Conservation (phyloP, 2,329 filamentous ascomycete genomes). For the Colletotrichum sp. region DNA sequence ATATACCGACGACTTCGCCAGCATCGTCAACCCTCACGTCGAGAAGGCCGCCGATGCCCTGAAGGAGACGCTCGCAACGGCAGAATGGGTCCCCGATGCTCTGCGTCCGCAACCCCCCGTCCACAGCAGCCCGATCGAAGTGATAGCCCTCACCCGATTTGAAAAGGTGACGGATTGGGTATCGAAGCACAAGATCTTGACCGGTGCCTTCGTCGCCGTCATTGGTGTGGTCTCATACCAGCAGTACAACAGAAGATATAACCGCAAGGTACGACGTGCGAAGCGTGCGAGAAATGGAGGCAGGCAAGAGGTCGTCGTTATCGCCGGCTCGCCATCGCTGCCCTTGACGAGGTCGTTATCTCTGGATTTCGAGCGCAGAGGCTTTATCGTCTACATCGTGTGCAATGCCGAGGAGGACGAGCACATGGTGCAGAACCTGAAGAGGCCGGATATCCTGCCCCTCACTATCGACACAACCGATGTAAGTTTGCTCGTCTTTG, state of each 20-base stretch:
- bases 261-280: slow-evolving; percentile 75
- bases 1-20: slow-evolving; percentile 76
- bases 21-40: slow-evolving; percentile 81
- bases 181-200: slow-evolving; percentile 72
- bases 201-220: slow-evolving; percentile 73
- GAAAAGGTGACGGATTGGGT: slow-evolving; percentile 75
- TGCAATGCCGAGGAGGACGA: slow-evolving; percentile 89
- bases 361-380: slow-evolving; percentile 85
- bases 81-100: slow-evolving; percentile 75
- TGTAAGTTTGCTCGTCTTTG: slow-evolving; percentile 49
- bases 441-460: slow-evolving; percentile 81
- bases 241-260: slow-evolving; percentile 57
- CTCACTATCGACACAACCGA: slow-evolving; percentile 84
- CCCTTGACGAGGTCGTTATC: slow-evolving; percentile 84
- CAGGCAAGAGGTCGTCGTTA: slow-evolving; percentile 83
- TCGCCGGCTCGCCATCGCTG: slow-evolving; percentile 86
- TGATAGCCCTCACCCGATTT: slow-evolving; percentile 37
- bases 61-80: slow-evolving; percentile 70
- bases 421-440: slow-evolving; percentile 74
- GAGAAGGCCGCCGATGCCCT: slow-evolving; percentile 76
- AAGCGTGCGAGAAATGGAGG: slow-evolving; percentile 82
- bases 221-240: slow-evolving; percentile 68
- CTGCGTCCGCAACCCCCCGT: slow-evolving; percentile 64
- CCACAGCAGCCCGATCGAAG: slow-evolving; percentile 33
- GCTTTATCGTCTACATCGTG: slow-evolving; percentile 92